Base-by-base conservation (phyloP, 2,329 filamentous ascomycete species). In the Cryphonectria japonica region DNA sequence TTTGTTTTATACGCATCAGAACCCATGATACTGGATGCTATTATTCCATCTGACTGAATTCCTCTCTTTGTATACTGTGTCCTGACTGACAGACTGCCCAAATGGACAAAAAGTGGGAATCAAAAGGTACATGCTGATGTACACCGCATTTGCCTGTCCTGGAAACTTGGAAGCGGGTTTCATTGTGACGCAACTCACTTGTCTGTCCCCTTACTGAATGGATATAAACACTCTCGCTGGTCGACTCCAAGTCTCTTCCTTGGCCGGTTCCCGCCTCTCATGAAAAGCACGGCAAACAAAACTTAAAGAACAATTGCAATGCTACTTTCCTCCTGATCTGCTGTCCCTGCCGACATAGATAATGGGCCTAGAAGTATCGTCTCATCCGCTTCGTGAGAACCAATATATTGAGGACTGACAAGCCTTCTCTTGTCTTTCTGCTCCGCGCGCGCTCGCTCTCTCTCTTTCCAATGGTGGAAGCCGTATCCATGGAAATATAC, bases 181-280 rank as follows among this genome's bases (percentile, higher is more conserved):
- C 26, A 29, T 60, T 60, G 34, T 26, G 34, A 62, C 37, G 60
- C 13, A 62, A 39, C 41, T 26, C 61, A 41, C 7, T 26, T 29
- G 61, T 32, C 19, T 41, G 61, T 43, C 37, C 61, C 61, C 41
- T 64, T 32, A 11, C n/a, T 50, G 39, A 61, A 69, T 43, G 67
- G 67, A 61, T 65, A 69, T 69, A 63, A 26, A 37, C 57, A 32
- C 16, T 41, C 26, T 9, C 41, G 26, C 61, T 32, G 54, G 5
- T 59, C 54, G 29, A 59, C 26, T 59, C 22, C 5, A 50, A 14
- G 29, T 11, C 8, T 57, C n/a, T 11, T 57, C 52, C 54, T 50
- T n/a, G 60, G 11, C 8, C 22, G 19, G 13, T 4, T 37, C 19
- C 37, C 37, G 22, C 37, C 22, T 60, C 32, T 29, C 57, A 13